Base-by-base conservation (phyloP, 345 rosid species). In the rapeseed (Brassica napus) region DNA sequence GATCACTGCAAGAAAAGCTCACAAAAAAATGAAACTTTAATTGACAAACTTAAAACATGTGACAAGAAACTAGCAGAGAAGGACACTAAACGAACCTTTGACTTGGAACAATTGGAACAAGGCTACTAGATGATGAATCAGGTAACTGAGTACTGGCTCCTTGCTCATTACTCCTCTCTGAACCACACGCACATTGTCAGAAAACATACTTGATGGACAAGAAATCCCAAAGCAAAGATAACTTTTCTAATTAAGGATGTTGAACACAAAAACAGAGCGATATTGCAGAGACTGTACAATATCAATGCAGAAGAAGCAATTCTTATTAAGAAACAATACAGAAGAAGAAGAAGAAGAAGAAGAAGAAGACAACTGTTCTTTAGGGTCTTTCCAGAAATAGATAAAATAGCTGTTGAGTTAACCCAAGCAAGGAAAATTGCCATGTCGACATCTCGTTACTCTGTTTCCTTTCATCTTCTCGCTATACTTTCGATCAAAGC, bases 1-100 rank as follows among this genome's bases (percentile, higher is more conserved):
- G 69, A 55, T 83, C 91, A 72, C 97, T 94, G 91, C 86, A 85
- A 75, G 30, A 26, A 26, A 26, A 26, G 30, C 30, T 3, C 30
- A 26, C 0, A 26, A 26, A 3, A 26, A 26, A 26, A 26, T 1
- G 1, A 42, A 26, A 26, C 4, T 26, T 26, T 26, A 26, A 26
- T 26, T 26, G 30, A 26, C 30, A 26, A 58, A 37, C 3, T 15
- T 24, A 67, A 57, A 31, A 30, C 39, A 37, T 15, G 42, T 11
- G 6, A 68, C 68, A 58, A 65, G 78, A 54, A 49, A n/a, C 3
- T 49, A 49, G 8, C 18, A 49, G 57, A 47, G 35, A 23, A 74
- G 2, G 62, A 24, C 65, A 68, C 39, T 26, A 42, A 68, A 15
- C 31, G 35, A 68, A 76, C 80, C 74, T 76, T 8, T 65, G 66